Evolutionary conservation across 2,329 filamentous ascomycete genomes (phyloP), one percentile per base, ranked within the genome.

Genomic region (Chrysosporium queenslandicum): DNA sequence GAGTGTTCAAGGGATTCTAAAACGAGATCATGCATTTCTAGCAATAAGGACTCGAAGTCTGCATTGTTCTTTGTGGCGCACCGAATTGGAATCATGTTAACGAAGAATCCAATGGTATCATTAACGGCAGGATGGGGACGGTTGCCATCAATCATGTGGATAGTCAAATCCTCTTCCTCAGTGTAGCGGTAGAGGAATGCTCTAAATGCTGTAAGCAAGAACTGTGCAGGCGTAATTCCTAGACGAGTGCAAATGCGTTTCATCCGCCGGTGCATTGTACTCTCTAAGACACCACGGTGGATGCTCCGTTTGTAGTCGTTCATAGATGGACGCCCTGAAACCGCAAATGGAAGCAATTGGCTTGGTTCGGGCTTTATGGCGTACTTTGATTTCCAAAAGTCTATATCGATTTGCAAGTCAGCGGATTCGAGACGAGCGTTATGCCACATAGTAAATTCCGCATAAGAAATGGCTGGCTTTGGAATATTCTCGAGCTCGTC

Each of bases 191-290:
- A 58, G 27, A 57, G 41, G 43, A 59, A 59, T 11, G 59, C 50
- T 25, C 58, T 55, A 46, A 60, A 58, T 23, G 59, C 59, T 27
- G 59, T 54, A 25, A 59, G 49, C 12, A 60, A 45, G 52, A 60
- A 60, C 48, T 59, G 58, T 52, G 58, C 58, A 14, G 59, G 58
- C 12, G 59, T 61, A 20, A 58, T 56, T 21, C 55, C 59, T 12
- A 58, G 55, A 18, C 58, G 55, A 9, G 58, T 53, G 48, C 59
- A 62, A 14, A 64, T 58, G 36, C 61, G 58, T 55, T 64, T 64
- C 58, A 64, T 59, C 20, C 59, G 58, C 25, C 58, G 57, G 14
- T 61, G 58, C 20, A 58, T 46, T 2, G 40, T 27, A 16, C 50
- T 50, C 18, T 55, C 54, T 14, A 64, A 55, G 11, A 49, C 56